Conservation (phyloP, 192 early-diverging fungal species). For the Phycomyces blakesleeanus region DNA sequence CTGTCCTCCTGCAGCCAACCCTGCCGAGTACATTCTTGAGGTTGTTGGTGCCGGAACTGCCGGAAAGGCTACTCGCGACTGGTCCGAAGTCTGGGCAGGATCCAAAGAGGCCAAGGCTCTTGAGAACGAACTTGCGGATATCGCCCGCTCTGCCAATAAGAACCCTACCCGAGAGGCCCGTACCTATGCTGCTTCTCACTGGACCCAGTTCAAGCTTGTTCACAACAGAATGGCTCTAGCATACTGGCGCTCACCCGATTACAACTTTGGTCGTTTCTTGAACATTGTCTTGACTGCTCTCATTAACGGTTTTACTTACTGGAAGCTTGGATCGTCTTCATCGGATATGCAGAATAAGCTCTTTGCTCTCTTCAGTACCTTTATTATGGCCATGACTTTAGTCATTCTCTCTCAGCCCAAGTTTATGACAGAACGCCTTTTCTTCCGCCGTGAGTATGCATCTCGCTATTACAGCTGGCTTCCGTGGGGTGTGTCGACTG, state of each 20-base stretch:
- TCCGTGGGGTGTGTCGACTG: constrained; percentile 59
- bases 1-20: constrained; percentile 66
- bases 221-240: constrained; percentile 58
- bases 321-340: constrained; percentile 49
- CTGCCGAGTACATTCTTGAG: constrained; percentile 85
- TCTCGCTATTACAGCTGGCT: constrained; percentile 66
- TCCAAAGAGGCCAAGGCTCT: constrained; percentile 46
- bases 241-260: constrained; percentile 73
- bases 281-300: constrained; percentile 57
- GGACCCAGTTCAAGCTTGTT: constrained; percentile 56
- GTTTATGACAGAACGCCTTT: constrained; percentile 63
- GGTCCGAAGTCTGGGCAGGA: constrained; percentile 69
- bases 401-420: constrained; percentile 69
- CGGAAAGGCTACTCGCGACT: constrained; percentile 51
- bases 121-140: constrained; percentile 48
- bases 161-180: constrained; percentile 27
- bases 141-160: constrained; percentile 36
- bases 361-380: constrained; percentile 68
- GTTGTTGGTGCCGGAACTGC: constrained; percentile 69
- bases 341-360: constrained; percentile 63
- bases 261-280: constrained; percentile 69
- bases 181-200: constrained; percentile 45
- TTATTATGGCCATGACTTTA: constrained; percentile 60
- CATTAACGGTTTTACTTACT: constrained; percentile 74
- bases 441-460: constrained; percentile 63